Evolutionary conservation across 306 rosid genomes (phyloP), one percentile per base, ranked within the genome.

Genomic region (Morella rubra): DNA sequence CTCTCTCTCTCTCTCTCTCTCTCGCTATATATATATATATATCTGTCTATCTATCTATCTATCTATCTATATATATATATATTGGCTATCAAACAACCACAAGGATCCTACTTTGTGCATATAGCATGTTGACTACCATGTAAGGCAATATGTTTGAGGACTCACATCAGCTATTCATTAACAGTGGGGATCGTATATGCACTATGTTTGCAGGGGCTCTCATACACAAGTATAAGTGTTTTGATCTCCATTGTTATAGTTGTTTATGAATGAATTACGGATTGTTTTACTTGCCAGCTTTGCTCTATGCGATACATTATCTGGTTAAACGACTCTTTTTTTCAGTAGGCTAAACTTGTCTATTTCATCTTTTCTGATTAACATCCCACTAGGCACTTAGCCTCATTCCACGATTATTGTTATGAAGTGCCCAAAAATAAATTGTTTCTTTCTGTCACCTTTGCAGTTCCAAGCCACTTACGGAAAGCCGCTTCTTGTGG

Each of bases 401-500:
- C 52, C 19, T 71, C 61, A 46, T 61, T 24, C 49, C 8, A 7
- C 69, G 56, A 41, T 50, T 56, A 20, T 42, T 54, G n/a, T n/a
- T 52, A 19, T 15, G 44, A 20, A 56, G 3, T 73, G 4, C 37
- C 44, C 11, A 10, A 15, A 67, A 24, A 32, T 2, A 32, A 67
- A 18, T 7, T n/a, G 61, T 24, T 81, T 75, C 64, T 81, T 69
- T 18, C 41, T 78, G 79, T 69, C 37, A 37, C 74, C 76, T 76
- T 80, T 58, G 87, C 90, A 95, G 98, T 95, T 95, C 90, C 98
- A 95, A 86, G 82, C 93, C 32, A 86, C 91, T 47, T 95, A 92
- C 72, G 98, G 98, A 80, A 95, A 95, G 85, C 97, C 98, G 53
- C 91, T 95, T 76, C 70, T 92, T 74, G 96, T 97, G 47, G 91